Evolutionary conservation across 2,329 filamentous ascomycete species (phyloP).

Genomic region (Westerdykella ornata): DNA sequence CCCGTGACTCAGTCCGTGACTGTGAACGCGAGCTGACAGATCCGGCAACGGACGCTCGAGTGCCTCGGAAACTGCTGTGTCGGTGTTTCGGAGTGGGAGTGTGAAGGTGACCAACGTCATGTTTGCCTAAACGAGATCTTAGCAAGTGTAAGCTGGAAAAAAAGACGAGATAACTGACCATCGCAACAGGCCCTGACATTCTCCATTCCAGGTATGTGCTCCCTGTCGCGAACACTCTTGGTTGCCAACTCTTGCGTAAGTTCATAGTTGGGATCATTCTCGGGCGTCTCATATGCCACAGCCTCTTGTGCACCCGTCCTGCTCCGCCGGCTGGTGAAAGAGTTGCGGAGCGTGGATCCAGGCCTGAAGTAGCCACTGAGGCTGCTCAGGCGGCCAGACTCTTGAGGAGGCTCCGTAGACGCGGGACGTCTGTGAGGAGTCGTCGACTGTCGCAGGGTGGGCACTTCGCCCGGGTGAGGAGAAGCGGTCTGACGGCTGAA

Average conservation of each 20-base stretch:
- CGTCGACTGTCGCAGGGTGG: constrained; percentile 43
- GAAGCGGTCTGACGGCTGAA: constrained; percentile 53
- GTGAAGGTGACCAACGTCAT: constrained; percentile 46
- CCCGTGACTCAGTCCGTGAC: constrained; percentile 18
- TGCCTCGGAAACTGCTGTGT: constrained; percentile 20
- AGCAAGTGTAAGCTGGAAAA: constrained; percentile 1
- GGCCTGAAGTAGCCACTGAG: constrained; percentile 45
- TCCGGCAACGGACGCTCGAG: constrained; percentile 25
- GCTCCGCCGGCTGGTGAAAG: constrained; percentile 45
- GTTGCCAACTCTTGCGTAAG: constrained; percentile 69
- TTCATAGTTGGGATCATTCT: constrained; percentile 66
- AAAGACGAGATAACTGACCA: constrained; percentile 54
- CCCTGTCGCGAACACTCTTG: constrained; percentile 65
- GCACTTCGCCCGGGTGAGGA: constrained; percentile 36
- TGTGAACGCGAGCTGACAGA: constrained; percentile 32
- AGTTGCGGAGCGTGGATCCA: constrained; percentile 40
- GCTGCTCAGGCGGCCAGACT: constrained; percentile 40
- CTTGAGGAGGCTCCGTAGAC: constrained; percentile 33
- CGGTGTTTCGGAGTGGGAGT: constrained; percentile 28
- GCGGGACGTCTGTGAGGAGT: constrained; percentile 23
- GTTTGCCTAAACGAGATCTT: constrained; percentile 36
- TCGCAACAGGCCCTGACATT: constrained; percentile 97
- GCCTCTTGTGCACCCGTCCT: constrained; percentile 32
- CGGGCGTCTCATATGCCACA: constrained; percentile 48
- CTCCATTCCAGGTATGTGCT: constrained; percentile 78